Evolutionary conservation across 345 rosid species (phyloP).

Genomic region (Gossypium longicalyx): DNA sequence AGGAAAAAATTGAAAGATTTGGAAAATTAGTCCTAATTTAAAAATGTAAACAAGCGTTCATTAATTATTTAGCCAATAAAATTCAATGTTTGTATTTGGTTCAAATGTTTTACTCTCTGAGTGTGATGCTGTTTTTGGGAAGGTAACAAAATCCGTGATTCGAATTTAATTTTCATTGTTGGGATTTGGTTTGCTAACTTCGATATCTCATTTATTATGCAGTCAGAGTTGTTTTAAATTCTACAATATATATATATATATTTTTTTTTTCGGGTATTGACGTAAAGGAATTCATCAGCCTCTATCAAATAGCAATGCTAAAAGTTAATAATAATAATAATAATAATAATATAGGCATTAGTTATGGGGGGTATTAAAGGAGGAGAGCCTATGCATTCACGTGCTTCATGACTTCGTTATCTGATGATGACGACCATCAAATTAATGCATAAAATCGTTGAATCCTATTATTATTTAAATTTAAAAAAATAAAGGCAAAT

Average conservation of each 20-base stretch:
- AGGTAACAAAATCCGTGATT: constrained; percentile 23
- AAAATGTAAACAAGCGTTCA: background rate
- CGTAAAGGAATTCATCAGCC: background rate
- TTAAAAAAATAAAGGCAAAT: background rate
- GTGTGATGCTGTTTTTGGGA: constrained; percentile 24
- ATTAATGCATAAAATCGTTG: too few species aligned
- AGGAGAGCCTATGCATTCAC: background rate
- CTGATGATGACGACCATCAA: background rate
- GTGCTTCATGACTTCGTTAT: background rate
- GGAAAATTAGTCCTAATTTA: too few species aligned
- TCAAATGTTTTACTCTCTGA: background rate
- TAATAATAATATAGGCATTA: too few species aligned
- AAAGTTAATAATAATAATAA: too few species aligned
- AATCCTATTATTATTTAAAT: too few species aligned
- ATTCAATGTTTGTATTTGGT: background rate
- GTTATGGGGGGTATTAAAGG: too few species aligned
- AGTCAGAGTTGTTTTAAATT: background rate
- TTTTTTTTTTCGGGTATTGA: background rate
- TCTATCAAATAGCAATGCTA: too few species aligned
- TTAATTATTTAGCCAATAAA: background rate
- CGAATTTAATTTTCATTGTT: background rate
- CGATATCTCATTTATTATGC: background rate
- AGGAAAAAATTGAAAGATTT: too few species aligned
- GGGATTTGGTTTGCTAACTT: constrained; percentile 8
- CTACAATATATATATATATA: too few species aligned